Percentiles rank a stretch among this genome's conserved stretches.
Conservation (phyloP, 208 protist genomes). For the Polymyxa betae region DNA sequence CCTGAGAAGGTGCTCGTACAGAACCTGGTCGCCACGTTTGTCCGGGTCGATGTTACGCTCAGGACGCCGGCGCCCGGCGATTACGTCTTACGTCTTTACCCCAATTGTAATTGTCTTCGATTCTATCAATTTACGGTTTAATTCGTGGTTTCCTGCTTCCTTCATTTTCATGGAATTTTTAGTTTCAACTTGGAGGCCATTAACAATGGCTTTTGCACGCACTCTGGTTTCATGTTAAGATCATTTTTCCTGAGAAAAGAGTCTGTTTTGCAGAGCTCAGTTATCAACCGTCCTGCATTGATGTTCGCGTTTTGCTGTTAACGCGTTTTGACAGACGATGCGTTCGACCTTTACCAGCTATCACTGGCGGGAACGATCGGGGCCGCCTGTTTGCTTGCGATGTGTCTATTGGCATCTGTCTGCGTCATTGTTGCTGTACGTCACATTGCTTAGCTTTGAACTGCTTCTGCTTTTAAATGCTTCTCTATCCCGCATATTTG, state of each 20-base stretch:
- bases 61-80: background rate
- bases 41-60: conserved; percentile 5
- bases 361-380: conserved; percentile 25
- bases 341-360: conserved; percentile 30
- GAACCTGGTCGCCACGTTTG: background rate
- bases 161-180: too few relatives aligned
- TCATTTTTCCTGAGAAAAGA: too few relatives aligned
- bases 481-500: too few relatives aligned
- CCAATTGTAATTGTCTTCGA: background rate
- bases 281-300: background rate
- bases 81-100: background rate
- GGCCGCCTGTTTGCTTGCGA: background rate
- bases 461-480: conserved; percentile 24
- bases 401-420: conserved; percentile 1
- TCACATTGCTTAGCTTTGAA: background rate
- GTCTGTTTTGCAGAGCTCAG: too few relatives aligned
- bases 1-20: background rate
- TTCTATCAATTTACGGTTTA: background rate
- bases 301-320: background rate
- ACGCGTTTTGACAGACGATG: background rate
- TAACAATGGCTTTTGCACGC: too few relatives aligned
- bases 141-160: too few relatives aligned
- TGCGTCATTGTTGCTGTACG: conserved; percentile 35
- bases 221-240: too few relatives aligned
- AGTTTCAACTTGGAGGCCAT: too few relatives aligned